Evolutionary conservation across 768 basidiomycete species (phyloP).

Genomic region (Kwoniella botswanensis): DNA sequence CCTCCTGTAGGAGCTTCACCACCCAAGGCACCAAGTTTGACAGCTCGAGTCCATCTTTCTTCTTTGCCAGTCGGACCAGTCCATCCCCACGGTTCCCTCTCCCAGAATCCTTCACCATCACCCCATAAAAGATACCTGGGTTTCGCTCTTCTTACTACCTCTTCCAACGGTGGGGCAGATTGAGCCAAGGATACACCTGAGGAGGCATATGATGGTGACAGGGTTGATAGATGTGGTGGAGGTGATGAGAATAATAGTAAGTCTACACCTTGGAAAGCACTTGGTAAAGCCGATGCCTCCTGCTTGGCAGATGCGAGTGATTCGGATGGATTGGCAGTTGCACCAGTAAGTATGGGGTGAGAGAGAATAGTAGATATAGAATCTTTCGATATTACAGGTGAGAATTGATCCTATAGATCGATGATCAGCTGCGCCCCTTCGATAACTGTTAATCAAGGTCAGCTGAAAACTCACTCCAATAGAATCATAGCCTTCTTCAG

Average conservation of each 20-base stretch:
- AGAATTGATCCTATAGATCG: slow-evolving; percentile 30
- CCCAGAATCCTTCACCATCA: slow-evolving; percentile 83
- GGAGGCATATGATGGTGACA: slow-evolving; percentile 60
- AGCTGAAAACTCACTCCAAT: slow-evolving; percentile 48
- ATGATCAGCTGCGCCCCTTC: background rate
- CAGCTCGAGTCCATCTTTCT: slow-evolving; percentile 69
- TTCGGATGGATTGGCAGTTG: slow-evolving; percentile 36
- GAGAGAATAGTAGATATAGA: slow-evolving; percentile 58
- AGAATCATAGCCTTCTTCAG: slow-evolving; percentile 60
- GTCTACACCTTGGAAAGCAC: slow-evolving; percentile 65
- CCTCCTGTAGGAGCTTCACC: slow-evolving; percentile 62
- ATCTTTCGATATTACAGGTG: slow-evolving; percentile 34
- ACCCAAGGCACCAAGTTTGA: slow-evolving; percentile 88
- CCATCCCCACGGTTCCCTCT: slow-evolving; percentile 91
- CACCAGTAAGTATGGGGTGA: slow-evolving; percentile 29
- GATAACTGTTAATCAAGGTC: background rate
- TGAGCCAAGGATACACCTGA: slow-evolving; percentile 67
- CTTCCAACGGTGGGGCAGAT: slow-evolving; percentile 59
- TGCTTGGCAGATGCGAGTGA: slow-evolving; percentile 74
- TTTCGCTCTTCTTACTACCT: slow-evolving; percentile 61
- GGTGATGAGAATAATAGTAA: slow-evolving; percentile 74
- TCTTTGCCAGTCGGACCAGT: slow-evolving; percentile 60
- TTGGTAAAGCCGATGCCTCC: slow-evolving; percentile 68
- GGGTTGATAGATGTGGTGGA: slow-evolving; percentile 65
- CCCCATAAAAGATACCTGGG: slow-evolving; percentile 87